phyloP scores from a whole-genome alignment of 345 rosid genomes.

The Hibiscus tridactylites region DNA sequence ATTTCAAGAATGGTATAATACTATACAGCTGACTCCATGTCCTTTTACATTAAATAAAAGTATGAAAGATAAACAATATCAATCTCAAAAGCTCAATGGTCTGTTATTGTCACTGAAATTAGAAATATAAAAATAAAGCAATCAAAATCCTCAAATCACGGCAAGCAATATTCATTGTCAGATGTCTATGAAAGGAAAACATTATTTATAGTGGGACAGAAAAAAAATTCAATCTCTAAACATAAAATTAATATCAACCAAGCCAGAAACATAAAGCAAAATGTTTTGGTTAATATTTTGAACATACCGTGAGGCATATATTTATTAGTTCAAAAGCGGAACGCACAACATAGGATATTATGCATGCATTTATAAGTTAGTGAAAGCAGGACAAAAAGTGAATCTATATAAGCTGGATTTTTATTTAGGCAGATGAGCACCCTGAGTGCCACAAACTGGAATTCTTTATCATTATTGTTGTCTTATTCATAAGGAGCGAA shows the following conservation, averaged over 20 bases:
- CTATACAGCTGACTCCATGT: not conserved
- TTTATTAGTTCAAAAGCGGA: not conserved
- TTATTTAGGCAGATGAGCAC: not conserved
- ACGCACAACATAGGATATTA: not conserved
- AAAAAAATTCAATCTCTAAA: not conserved
- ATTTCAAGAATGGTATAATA: not conserved
- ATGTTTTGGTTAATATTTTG: not conserved
- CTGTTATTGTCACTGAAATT: not conserved
- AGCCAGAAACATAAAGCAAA: not conserved
- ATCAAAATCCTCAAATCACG: not conserved
- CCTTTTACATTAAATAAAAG: not conserved
- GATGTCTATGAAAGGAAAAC: not conserved
- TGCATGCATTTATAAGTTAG: not conserved
- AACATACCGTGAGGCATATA: not conserved
- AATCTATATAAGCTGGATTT: not conserved
- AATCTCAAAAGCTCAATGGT: not conserved
- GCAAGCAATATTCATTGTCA: not conserved
- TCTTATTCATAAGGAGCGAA: not conserved
- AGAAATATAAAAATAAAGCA: not conserved
- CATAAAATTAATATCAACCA: not conserved
- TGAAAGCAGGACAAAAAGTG: not conserved
- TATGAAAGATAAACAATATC: not conserved
- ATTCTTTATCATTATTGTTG: not conserved
- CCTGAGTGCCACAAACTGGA: not conserved
- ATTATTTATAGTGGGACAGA: not conserved